These are phyloP conservation scores for Phellopilus nigrolimitatus DNA, from an alignment of 1,284 basidiomycete species.

Conservation along the genomic window DNA sequence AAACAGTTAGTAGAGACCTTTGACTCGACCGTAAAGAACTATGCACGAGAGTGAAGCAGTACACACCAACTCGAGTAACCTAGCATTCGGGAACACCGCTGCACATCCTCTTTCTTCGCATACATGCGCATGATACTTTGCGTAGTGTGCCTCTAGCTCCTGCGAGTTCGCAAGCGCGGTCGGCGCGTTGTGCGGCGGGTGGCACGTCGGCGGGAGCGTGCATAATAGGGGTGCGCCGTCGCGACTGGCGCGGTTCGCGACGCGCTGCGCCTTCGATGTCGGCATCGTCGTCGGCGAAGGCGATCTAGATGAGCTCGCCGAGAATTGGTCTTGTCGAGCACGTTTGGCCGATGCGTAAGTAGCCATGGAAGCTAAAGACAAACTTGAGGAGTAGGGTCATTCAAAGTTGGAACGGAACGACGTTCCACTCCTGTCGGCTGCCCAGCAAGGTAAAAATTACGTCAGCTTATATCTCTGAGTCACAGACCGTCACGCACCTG, in stretches of 20 bases:
- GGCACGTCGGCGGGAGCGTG: constrained; percentile 79
- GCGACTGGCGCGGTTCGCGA: background rate
- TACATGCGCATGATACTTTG: constrained; percentile 77
- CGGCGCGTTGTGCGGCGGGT: constrained; percentile 47
- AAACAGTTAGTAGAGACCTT: constrained; percentile 1
- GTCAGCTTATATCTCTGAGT: no score
- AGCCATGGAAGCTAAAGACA: constrained; percentile 6
- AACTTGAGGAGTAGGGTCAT: no score
- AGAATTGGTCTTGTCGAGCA: background rate
- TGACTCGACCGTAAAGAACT: background rate
- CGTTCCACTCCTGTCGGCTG: no score
- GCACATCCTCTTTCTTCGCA: constrained; percentile 67
- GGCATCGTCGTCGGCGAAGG: constrained; percentile 2
- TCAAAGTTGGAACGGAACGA: no score
- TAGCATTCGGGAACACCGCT: constrained; percentile 82
- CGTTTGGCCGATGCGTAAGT: constrained; percentile 9
- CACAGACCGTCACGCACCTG: no score
- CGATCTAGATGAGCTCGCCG: constrained; percentile 6
- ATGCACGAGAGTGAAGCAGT: background rate
- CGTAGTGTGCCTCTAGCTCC: constrained; percentile 79
- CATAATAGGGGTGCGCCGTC: constrained; percentile 47
- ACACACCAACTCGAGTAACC: constrained; percentile 73
- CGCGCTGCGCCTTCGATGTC: constrained; percentile 11
- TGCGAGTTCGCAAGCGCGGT: constrained; percentile 55
- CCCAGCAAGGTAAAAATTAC: no score